These are phyloP conservation scores for Lineolata rhizophorae DNA, from an alignment of 495 filamentous ascomycete species.

Conservation along the genomic window DNA sequence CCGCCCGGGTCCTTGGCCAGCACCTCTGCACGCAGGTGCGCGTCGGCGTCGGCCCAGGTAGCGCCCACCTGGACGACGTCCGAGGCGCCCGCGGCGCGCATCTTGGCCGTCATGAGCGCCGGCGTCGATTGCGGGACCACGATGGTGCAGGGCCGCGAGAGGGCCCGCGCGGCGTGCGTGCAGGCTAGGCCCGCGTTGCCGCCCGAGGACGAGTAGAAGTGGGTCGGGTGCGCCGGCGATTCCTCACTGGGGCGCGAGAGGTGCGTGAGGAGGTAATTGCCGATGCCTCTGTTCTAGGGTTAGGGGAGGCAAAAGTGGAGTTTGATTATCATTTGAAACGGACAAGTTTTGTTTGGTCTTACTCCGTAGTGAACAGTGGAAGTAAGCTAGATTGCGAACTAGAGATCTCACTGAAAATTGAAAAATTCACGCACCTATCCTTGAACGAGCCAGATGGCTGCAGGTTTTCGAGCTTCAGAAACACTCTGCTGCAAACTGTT, in stretches of 20 bases:
- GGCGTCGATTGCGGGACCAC: slow-evolving; percentile 53
- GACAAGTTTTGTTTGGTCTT: no score
- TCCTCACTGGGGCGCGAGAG: slow-evolving; percentile 12
- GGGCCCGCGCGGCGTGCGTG: slow-evolving; percentile 46
- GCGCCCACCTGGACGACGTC: slow-evolving; percentile 49
- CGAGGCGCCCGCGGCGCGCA: slow-evolving; percentile 42
- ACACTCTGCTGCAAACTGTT: slow-evolving; percentile 28
- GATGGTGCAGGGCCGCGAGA: slow-evolving; percentile 60
- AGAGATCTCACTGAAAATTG: no score
- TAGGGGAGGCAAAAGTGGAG: slow-evolving; percentile 1
- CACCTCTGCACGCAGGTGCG: slow-evolving; percentile 38
- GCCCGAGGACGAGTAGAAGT: slow-evolving; percentile 76
- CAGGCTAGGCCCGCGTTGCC: slow-evolving; percentile 89
- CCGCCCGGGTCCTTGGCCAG: slow-evolving; percentile 29
- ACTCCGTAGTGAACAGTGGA: no score
- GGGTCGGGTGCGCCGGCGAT: slow-evolving; percentile 20
- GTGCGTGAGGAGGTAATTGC: slow-evolving; percentile 49
- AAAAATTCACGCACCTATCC: no score
- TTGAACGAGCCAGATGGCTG: slow-evolving; percentile 94
- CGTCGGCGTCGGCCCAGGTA: slow-evolving; percentile 60
- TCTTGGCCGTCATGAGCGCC: slow-evolving; percentile 48
- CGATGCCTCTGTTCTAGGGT: slow-evolving; percentile 58
- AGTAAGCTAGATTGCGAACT: no score
- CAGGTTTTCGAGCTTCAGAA: slow-evolving; percentile 82
- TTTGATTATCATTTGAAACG: no score